Evolutionary conservation across 768 basidiomycete species (phyloP), one percentile per base, ranked within the genome.

Genomic region (Ramaria rubella): DNA sequence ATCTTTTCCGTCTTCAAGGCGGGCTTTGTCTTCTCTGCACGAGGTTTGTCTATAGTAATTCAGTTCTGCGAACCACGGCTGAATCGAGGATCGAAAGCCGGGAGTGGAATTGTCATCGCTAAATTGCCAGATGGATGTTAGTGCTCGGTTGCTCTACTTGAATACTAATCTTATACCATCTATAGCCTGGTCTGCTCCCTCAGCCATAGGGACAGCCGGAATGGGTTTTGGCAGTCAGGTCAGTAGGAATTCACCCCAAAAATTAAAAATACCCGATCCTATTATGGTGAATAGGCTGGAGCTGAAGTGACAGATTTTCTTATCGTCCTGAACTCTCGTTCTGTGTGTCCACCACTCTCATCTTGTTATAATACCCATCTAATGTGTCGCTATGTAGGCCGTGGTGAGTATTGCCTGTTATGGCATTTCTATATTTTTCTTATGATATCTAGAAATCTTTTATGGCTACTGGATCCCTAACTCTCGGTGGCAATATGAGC

Each of bases 171-270:
- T 26, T 11, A 49, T 38, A 15, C 56, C 33, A 26, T 58, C 14
- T 24, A 55, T 58, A 93, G 88, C 81, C 34, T 99, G 94, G 94
- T 91, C 90, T 33, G 85, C 94, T 19, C 96, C 96, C 3, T 89
- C 87, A 66, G 96, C 95, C 2, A 95, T 99, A 44, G 94, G 94
- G 24, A 86, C 90, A 3, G 95, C 87, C 14, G 95, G 95, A 0
- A 66, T 94, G 4, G 95, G 95, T 0, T 74, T 94, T 4, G 96
- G 95, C 19, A 82, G 86, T 19, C 75, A 76, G 58, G 63, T 65
- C 14, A 75, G 77, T 14, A 73, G 4, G 71, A 74, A 65, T 66
- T 64, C 44, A 68, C 63, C 58, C 11, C 24, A n/a, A 29, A 12
- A 44, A 23, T 26, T 49, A 3, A 9, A 24, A 49, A 40, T 24